Percentiles rank a stretch among this genome's conserved stretches.
phyloP scores from a whole-genome alignment of 108 stramenopile genomes.

The Cyclotella atomus region DNA sequence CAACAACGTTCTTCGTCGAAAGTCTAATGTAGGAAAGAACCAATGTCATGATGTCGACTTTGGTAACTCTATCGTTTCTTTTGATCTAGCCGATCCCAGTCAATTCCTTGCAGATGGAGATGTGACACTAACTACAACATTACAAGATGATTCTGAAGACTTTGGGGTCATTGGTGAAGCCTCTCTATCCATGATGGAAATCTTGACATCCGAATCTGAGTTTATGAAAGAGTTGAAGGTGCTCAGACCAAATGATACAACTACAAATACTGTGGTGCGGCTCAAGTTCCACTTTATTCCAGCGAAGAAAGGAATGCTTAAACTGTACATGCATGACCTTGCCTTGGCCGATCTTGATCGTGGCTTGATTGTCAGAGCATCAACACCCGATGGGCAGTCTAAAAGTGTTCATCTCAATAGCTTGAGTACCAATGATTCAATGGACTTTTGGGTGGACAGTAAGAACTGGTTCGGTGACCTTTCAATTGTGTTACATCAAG shows the following conservation, averaged over 20 bases:
- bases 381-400: conserved; percentile 33
- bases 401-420: not conserved
- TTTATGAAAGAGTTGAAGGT: conserved; percentile 13
- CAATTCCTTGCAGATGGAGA: conserved; percentile 50
- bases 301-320: conserved; percentile 63
- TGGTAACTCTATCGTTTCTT: conserved; percentile 49
- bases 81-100: conserved; percentile 61
- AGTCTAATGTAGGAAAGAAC: conserved; percentile 25
- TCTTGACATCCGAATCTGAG: conserved; percentile 26
- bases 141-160: conserved; percentile 51
- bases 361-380: not conserved
- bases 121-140: conserved; percentile 48
- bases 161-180: conserved; percentile 16
- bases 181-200: conserved; percentile 15
- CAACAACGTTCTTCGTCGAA: not conserved
- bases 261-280: conserved; percentile 26
- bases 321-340: conserved; percentile 11
- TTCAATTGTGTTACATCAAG: conserved; percentile 5
- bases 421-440: not conserved
- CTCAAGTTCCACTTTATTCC: conserved; percentile 61
- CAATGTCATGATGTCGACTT: conserved; percentile 60
- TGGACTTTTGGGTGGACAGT: conserved; percentile 25
- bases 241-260: conserved; percentile 26
- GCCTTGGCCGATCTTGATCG: not conserved
- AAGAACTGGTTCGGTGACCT: conserved; percentile 40